Evolutionary conservation across 192 early-diverging fungal species (phyloP), one percentile per base, ranked within the genome.

Genomic region (Linnemannia exigua): DNA sequence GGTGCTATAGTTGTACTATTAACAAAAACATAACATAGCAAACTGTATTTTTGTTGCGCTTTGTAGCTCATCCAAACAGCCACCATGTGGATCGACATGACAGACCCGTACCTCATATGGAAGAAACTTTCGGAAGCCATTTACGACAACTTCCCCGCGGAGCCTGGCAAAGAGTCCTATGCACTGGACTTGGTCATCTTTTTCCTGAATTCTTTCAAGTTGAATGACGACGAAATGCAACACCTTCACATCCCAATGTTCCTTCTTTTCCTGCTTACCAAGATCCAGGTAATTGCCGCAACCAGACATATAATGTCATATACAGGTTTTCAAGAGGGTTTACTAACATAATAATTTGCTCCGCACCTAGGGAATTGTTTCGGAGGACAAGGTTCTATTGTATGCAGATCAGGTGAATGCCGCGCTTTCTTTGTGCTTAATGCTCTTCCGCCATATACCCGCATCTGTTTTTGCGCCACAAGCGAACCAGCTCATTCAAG

Each of bases 81-180:
- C 1, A 95, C 93, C 41, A 97, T 97, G 96, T 95, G 96, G 88
- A 86, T 99, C 35, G 96, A 97, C 75, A 94, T 96, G 93, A 89
- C 96, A n/a, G 95, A 97, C 50, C 96, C 97, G 8, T 94, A 93
- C 71, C 81, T 95, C n/a, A 92, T 96, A 17, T 98, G 96, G 96
- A 91, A 91, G 63, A 92, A 94, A 66, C 83, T 96, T 8, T 91
- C 92, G 20, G 88, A 89, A 44, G 78, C 91, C 20, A 83, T 95
- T 1, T 88, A 92, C 36, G 81, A 89, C 4, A 77, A 87, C 47
- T 90, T 90, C 31, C 88, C 88, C 7, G 79, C 44, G 5, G 58
- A 88, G 25, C 51, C 77, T 67, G 84, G 68, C 36, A 72, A 87
- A 71, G 87, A 84, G 4, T 61, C 84, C 0, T 89, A 90, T 46